Conservation (phyloP, 129 eudicot genomes). For the Artemisia argyi region DNA sequence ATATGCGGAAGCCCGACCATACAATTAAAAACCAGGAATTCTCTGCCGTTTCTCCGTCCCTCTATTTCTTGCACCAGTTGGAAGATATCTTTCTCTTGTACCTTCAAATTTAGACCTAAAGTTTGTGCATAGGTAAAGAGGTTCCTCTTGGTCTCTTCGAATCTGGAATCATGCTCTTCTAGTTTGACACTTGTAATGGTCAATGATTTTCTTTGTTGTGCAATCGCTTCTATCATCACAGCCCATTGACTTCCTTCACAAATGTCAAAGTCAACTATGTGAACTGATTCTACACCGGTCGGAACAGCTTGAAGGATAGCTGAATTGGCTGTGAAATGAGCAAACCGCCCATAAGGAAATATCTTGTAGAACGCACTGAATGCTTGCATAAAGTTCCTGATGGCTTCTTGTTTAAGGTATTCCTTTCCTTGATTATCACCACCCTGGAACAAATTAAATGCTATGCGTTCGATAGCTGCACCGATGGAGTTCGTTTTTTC, state of each 20-base stretch:
- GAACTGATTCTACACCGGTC: conserved; percentile 26
- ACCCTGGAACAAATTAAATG: conserved; percentile 39
- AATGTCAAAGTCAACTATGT: conserved; percentile 55
- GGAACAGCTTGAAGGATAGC: conserved; percentile 56
- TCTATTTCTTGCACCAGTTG: conserved; percentile 18
- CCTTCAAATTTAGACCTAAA: conserved; percentile 39
- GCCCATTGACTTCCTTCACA: conserved; percentile 71
- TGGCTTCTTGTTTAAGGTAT: conserved; percentile 48
- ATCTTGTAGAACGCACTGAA: conserved; percentile 47
- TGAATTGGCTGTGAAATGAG: conserved; percentile 61
- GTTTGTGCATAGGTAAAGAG: conserved; percentile 38
- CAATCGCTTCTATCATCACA: conserved; percentile 48
- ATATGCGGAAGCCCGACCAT: conserved; percentile 62
- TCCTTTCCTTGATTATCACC: conserved; percentile 40
- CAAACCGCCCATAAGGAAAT: conserved; percentile 50
- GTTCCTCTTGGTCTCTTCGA: conserved; percentile 48
- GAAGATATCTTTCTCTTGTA: conserved; percentile 37
- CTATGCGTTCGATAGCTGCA: conserved; percentile 45
- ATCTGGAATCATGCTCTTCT: conserved; percentile 33
- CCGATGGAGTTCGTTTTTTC: conserved; percentile 54
- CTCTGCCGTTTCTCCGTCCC: conserved; percentile 15
- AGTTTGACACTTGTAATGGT: conserved; percentile 49
- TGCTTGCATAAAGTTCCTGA: conserved; percentile 41
- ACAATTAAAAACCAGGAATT: conserved; percentile 57
- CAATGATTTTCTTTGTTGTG: conserved; percentile 23